These are phyloP conservation scores for Leptodermis oblonga DNA, from an alignment of 257 asterid species.

Conservation along the genomic window DNA sequence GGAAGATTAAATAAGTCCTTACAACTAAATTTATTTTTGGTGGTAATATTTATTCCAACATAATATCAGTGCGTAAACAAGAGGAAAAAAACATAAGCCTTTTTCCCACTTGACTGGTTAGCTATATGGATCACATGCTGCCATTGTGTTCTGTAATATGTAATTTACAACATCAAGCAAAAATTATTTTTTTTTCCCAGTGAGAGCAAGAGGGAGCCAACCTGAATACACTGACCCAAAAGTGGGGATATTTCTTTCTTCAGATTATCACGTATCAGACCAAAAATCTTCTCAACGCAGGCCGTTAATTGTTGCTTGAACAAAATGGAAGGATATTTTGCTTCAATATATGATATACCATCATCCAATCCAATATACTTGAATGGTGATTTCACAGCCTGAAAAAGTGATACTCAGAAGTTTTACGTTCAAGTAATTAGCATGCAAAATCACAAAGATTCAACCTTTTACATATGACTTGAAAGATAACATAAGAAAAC, in stretches of 20 bases:
- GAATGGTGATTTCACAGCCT: constrained; percentile 69
- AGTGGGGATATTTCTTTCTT: constrained; percentile 95
- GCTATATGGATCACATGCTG: too few species aligned
- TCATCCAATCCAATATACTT: constrained; percentile 72
- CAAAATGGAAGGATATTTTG: constrained; percentile 84
- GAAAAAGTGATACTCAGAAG: constrained; percentile 21
- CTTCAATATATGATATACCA: constrained; percentile 81
- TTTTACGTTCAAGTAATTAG: not conserved
- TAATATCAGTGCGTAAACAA: not conserved
- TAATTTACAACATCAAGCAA: not conserved
- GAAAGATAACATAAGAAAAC: not conserved
- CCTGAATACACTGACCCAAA: constrained; percentile 93
- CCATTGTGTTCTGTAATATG: too few species aligned
- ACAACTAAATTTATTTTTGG: not conserved
- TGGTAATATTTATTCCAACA: not conserved
- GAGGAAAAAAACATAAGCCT: not conserved
- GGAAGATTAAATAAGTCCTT: not conserved
- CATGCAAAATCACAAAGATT: constrained; percentile 6
- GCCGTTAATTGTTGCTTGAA: constrained; percentile 96
- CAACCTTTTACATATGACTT: not conserved
- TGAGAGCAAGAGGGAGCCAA: constrained; percentile 20
- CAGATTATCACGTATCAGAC: constrained; percentile 91
- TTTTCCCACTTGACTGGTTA: too few species aligned
- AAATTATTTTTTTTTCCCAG: not conserved
- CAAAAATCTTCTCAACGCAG: constrained; percentile 94